Evolutionary conservation across 2,329 filamentous ascomycete species (phyloP), one percentile per base, ranked within the genome.

Genomic region (Xylariomycetidae sp.): DNA sequence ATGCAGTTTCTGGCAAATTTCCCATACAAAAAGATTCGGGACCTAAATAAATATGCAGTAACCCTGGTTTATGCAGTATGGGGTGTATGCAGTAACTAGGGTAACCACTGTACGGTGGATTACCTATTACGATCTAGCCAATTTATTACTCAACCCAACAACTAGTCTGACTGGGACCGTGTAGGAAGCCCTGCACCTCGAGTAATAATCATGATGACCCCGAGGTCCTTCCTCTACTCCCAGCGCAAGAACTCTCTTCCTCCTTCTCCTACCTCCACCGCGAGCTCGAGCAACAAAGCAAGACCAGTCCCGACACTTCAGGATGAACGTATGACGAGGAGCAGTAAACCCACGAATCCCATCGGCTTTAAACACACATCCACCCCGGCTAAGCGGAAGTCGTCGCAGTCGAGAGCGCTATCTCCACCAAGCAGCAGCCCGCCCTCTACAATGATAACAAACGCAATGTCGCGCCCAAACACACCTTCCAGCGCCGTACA

Each of bases 401-500:
- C 46, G 25, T 25, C 47, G 33, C 44, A 39, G 14, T 46, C 42
- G 38, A 45, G 50, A 23, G 37, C 37, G 25, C 37, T 54, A 19
- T 42, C 49, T 25, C 39, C 50, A 15, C 41, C 37, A 33, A 46
- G 44, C 31, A 32, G 43, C 22, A 55, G 45, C 25, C 45, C 48
- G 24, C 47, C 26, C n/a, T 50, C 48, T 31, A 43, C 54, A 5
- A 54, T 56, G 10, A 54, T 56, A 38, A 51, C 50, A n/a, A 48
- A 39, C 31, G 45, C 43, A 20, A 41, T 54, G 33, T 46, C 55
- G 19, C 58, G 58, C 34, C 58, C 63, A 27, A 55, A 49, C 25
- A 59, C 56, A 14, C 57, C 69, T 15, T 68, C 70, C 14, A 68
- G 64, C 40, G 72, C 73, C 0, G 70, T 77, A 13, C 68, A 74